phyloP scores from a whole-genome alignment of 1,284 basidiomycete genomes.

The Thelephora terrestris region DNA sequence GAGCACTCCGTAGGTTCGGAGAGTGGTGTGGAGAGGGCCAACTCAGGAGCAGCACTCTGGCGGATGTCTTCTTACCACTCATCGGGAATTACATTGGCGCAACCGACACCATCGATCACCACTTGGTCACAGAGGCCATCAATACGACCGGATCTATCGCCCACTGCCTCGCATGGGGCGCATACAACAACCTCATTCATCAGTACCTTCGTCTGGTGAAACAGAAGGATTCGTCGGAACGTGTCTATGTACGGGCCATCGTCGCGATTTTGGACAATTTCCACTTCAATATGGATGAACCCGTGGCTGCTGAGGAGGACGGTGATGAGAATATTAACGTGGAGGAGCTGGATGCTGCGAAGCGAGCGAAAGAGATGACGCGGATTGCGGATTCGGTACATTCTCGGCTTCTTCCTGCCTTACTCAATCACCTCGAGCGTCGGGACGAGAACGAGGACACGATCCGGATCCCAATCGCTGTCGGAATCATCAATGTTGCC shows the following conservation, averaged over 20 bases:
- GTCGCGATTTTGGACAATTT: constrained; percentile 88
- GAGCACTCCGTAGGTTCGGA: constrained; percentile 80
- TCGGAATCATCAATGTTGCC: constrained; percentile 84
- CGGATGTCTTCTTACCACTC: constrained; percentile 83
- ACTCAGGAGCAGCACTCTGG: constrained; percentile 65
- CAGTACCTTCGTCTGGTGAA: constrained; percentile 74
- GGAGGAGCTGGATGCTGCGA: constrained; percentile 20
- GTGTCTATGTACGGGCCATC: constrained; percentile 79
- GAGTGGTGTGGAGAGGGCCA: constrained; percentile 69
- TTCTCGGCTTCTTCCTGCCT: constrained; percentile 61
- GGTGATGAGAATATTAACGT: constrained; percentile 22
- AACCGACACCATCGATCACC: constrained; percentile 72
- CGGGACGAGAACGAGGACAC: constrained; percentile 79
- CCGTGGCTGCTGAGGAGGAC: constrained; percentile 21
- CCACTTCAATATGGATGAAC: constrained; percentile 75
- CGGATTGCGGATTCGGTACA: constrained; percentile 74
- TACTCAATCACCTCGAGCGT: constrained; percentile 73
- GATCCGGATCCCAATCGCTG: constrained; percentile 79
- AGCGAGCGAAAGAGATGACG: constrained; percentile 21
- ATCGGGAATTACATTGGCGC: constrained; percentile 75
- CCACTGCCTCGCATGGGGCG: constrained; percentile 71
- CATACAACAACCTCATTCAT: constrained; percentile 77
- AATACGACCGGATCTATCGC: constrained; percentile 68
- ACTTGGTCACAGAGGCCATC: constrained; percentile 89
- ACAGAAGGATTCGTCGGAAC: constrained; percentile 66